Base-by-base conservation (phyloP, 2,329 filamentous ascomycete species). In the Xylariales sp. region DNA sequence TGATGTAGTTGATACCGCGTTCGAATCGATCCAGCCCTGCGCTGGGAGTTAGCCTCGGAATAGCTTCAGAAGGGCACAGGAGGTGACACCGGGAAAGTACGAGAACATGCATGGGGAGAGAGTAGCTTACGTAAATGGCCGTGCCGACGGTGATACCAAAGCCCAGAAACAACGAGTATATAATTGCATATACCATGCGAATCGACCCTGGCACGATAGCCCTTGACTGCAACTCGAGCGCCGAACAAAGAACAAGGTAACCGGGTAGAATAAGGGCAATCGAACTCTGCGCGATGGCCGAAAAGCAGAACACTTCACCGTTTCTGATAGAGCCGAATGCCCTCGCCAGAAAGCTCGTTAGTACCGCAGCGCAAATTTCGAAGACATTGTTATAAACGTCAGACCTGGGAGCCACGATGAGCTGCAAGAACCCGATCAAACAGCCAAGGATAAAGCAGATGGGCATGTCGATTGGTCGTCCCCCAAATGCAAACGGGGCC, bases 401-500 rank as follows among this genome's bases (percentile, higher is more conserved):
- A 11, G 87, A 91, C 16, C 73, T 78, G 0, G 88, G 86, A 0
- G 86, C 83, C 4, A 88, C 66, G 20, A 88, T 76, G 8, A 91
- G 76, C 54, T 93, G 86, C 36, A 94, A 67, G 40, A 82, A 63
- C 1, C 87, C 88, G 0, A 94, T 72, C 14, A 90, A 66, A 53
- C 78, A 82, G 2, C 88, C 88, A 1, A 94, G 73, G 1, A 88
- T 42, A 58, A 93, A 93, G 15, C 82, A 80, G 20, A 90, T 74
- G 0, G 86, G 86, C 44, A 93, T 67, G 57, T 94, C 88, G 53
- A 91, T 84, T 29, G 82, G 78, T 3, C 86, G 77, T 3, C 84
- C 86, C 42, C 81, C 70, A 55, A 93, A 94, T 3, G 85, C 86
- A 54, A 93, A 93, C 0, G 86, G 86, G 0, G 84, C 87, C 1